phyloP scores from a whole-genome alignment of 768 basidiomycete species.

The Mycena vulgaris region DNA sequence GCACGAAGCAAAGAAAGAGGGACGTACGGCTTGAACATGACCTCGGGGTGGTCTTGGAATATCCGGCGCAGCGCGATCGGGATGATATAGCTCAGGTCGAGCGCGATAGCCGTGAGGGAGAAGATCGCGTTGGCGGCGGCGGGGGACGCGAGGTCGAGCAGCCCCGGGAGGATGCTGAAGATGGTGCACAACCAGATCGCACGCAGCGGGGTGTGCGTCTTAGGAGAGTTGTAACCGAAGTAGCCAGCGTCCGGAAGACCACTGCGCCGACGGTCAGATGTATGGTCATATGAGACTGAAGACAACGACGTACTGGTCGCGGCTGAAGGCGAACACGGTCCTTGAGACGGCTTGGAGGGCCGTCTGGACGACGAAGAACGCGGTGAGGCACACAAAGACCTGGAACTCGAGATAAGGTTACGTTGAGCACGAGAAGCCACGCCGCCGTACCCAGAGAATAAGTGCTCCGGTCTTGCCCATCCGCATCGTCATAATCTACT shows the following conservation, averaged over 20 bases:
- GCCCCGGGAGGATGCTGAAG: slow-evolving; percentile 76
- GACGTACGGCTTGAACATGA: slow-evolving; percentile 76
- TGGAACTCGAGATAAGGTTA: slow-evolving; percentile 39
- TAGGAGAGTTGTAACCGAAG: slow-evolving; percentile 76
- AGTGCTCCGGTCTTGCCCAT: slow-evolving; percentile 85
- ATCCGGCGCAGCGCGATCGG: slow-evolving; percentile 83
- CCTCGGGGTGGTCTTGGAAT: slow-evolving; percentile 83
- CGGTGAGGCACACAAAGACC: slow-evolving; percentile 86
- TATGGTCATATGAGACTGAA: not conserved
- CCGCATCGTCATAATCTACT: slow-evolving; percentile 79
- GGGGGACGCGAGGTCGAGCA: slow-evolving; percentile 84
- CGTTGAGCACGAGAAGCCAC: not conserved
- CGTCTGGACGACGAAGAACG: slow-evolving; percentile 88
- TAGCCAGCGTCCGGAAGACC: slow-evolving; percentile 85
- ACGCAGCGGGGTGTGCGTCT: slow-evolving; percentile 82
- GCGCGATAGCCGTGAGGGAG: slow-evolving; percentile 83
- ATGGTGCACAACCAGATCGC: slow-evolving; percentile 83
- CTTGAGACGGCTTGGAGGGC: slow-evolving; percentile 88
- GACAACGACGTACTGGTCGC: slow-evolving; percentile 72
- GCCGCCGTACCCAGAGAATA: slow-evolving; percentile 76
- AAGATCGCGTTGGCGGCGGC: slow-evolving; percentile 88
- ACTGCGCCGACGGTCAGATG: slow-evolving; percentile 25
- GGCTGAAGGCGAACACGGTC: slow-evolving; percentile 88
- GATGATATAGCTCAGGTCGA: slow-evolving; percentile 86
- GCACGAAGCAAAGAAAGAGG: not conserved